These are phyloP conservation scores for Botrytis pseudocinerea DNA, from an alignment of 2,329 filamentous ascomycete species.

Conservation along the genomic window DNA sequence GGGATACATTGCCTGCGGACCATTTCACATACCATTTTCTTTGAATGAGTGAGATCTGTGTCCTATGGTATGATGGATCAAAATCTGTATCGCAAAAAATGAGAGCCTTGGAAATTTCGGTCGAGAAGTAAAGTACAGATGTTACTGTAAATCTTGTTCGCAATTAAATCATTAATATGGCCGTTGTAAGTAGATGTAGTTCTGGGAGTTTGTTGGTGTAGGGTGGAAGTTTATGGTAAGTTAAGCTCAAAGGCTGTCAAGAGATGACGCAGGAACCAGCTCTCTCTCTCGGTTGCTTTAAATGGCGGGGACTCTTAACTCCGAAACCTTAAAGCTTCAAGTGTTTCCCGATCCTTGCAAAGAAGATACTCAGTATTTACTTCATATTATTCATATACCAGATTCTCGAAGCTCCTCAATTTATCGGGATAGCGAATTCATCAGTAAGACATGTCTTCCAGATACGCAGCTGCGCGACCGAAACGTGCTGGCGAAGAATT, in stretches of 20 bases:
- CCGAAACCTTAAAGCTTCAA: constrained; percentile 20
- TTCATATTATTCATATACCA: background rate
- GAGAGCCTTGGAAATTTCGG: background rate
- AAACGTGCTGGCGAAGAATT: constrained; percentile 84
- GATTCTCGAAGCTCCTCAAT: background rate
- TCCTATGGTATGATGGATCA: background rate
- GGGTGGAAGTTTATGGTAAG: background rate
- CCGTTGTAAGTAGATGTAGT: background rate
- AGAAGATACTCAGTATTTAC: background rate
- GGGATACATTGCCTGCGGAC: background rate
- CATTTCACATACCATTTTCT: constrained; percentile 30
- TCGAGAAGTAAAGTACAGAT: background rate
- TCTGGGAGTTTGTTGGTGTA: background rate
- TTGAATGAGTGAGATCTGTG: background rate
- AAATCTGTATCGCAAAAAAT: background rate
- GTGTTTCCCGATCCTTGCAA: background rate
- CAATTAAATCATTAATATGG: background rate
- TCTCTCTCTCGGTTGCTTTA: constrained; percentile 10
- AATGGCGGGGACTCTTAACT: constrained; percentile 20
- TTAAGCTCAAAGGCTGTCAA: constrained; percentile 4
- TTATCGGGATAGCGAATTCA: background rate
- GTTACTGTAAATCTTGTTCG: background rate
- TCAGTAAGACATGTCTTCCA: constrained; percentile 52
- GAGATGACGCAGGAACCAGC: constrained; percentile 25
- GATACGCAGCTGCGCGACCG: constrained; percentile 68